Percentiles rank a stretch among this genome's conserved stretches.
Evolutionary conservation across 169 alveolate genomes (phyloP).

Genomic region (Cryptosporidium ubiquitum): DNA sequence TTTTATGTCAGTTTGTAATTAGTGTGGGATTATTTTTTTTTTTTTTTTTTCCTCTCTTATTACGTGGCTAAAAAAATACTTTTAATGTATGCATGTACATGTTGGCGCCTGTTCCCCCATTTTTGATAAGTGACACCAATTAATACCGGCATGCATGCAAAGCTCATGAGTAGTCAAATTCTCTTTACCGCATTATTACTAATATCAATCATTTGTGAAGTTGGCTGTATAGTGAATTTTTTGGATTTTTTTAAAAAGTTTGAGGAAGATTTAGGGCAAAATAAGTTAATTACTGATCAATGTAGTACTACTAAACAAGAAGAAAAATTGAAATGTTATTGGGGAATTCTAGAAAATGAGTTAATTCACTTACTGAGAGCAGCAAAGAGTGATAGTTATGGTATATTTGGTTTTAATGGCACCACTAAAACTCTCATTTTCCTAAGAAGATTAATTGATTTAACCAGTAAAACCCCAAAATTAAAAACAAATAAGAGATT

Average conservation of each 20-base stretch:
- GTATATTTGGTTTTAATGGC: not conserved
- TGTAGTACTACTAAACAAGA: not conserved
- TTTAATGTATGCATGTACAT: conserved; percentile 61
- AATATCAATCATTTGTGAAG: not conserved
- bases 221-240: not conserved
- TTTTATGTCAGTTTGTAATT: conserved; percentile 40
- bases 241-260: not conserved
- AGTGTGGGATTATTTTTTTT: conserved; percentile 62
- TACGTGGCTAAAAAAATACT: conserved; percentile 52
- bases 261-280: not conserved
- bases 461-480: not conserved
- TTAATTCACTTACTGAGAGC: not conserved
- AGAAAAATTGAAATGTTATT: not conserved
- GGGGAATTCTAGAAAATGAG: not conserved
- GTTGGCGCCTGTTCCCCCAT: conserved; percentile 39
- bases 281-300: not conserved
- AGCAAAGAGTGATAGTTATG: not conserved
- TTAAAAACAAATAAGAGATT: not conserved
- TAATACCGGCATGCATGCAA: conserved; percentile 62
- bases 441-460: conserved; percentile 2
- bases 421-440: not conserved
- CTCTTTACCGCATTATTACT: not conserved
- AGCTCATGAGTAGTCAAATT: not conserved
- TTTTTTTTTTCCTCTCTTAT: conserved; percentile 12
- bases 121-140: not conserved